phyloP scores from a whole-genome alignment of 345 rosid genomes.

The Brassica juncea region DNA sequence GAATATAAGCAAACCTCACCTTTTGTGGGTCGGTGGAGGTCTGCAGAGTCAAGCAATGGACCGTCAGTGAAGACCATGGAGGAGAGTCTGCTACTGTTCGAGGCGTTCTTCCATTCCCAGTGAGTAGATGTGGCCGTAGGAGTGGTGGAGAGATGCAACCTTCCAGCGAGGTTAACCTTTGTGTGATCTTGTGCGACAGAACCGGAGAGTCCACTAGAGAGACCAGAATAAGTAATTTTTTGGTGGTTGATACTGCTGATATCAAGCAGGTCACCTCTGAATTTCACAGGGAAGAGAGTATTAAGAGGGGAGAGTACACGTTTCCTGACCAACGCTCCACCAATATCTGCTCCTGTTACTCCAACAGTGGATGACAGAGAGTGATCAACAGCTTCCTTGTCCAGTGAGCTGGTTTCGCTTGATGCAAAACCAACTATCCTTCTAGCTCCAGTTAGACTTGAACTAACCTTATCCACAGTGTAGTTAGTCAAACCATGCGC shows the following conservation, averaged over 20 bases:
- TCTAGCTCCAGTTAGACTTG: constrained; percentile 52
- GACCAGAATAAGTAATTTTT: constrained; percentile 43
- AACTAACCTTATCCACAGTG: constrained; percentile 44
- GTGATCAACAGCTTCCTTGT: constrained; percentile 43
- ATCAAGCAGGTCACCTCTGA: constrained; percentile 60
- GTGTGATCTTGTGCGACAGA: constrained; percentile 51
- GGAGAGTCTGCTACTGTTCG: constrained; percentile 39
- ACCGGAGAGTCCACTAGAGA: constrained; percentile 34
- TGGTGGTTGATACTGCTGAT: constrained; percentile 52
- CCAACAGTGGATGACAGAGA: constrained; percentile 40
- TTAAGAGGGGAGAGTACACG: constrained; percentile 71
- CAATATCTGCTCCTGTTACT: constrained; percentile 43
- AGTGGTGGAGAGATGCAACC: constrained; percentile 37
- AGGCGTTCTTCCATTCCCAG: constrained; percentile 47
- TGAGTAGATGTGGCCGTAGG: constrained; percentile 48
- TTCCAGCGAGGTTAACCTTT: constrained; percentile 59
- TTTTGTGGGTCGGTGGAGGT: constrained; percentile 26
- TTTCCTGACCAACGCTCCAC: constrained; percentile 67
- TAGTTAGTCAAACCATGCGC: constrained; percentile 49
- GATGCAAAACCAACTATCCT: constrained; percentile 86
- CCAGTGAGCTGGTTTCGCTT: constrained; percentile 38
- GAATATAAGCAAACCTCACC: constrained; percentile 41
- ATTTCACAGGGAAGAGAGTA: constrained; percentile 54
- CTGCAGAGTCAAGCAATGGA: constrained; percentile 59
- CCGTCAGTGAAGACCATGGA: constrained; percentile 70